Conservation (phyloP, 257 asterid genomes). For the Fraxinus pennsylvanica region DNA sequence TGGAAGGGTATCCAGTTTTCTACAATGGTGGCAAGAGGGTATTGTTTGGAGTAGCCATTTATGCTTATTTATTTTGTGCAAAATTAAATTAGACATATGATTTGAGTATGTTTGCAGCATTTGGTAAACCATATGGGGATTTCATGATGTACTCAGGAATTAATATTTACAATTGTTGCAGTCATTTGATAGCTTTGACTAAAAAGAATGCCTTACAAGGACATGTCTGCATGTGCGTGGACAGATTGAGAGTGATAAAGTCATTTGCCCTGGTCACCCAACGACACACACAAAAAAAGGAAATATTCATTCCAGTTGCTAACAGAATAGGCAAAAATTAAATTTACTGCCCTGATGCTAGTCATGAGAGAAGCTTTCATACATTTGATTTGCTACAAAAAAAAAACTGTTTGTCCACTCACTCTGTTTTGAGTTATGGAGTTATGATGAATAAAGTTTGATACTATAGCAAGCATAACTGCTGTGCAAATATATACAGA, state of each 20-base stretch:
- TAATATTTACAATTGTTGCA: not conserved
- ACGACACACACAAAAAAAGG: not conserved
- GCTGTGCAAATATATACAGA: slow-evolving; percentile 1
- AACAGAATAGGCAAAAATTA: not conserved
- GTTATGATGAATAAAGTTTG: slow-evolving; percentile 10
- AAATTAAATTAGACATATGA: not conserved
- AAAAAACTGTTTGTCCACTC: not conserved
- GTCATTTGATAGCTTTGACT: not conserved
- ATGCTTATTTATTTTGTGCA: not conserved
- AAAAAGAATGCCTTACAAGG: not conserved
- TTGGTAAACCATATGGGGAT: not conserved
- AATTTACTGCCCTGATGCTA: not conserved
- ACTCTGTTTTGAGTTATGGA: not conserved
- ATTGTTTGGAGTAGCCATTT: slow-evolving; percentile 7
- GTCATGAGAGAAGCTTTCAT: not conserved
- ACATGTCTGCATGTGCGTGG: not conserved
- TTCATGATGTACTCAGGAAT: not conserved
- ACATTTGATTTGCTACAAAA: not conserved
- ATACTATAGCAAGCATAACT: slow-evolving; percentile 1
- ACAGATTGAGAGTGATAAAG: not conserved
- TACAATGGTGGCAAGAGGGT: slow-evolving; percentile 98
- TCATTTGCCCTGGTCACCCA: not conserved
- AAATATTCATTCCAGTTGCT: not conserved
- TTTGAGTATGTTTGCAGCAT: not conserved
- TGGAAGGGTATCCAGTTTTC: slow-evolving; percentile 96